Conservation (phyloP, 345 rosid genomes). For the Turritis glabra region DNA sequence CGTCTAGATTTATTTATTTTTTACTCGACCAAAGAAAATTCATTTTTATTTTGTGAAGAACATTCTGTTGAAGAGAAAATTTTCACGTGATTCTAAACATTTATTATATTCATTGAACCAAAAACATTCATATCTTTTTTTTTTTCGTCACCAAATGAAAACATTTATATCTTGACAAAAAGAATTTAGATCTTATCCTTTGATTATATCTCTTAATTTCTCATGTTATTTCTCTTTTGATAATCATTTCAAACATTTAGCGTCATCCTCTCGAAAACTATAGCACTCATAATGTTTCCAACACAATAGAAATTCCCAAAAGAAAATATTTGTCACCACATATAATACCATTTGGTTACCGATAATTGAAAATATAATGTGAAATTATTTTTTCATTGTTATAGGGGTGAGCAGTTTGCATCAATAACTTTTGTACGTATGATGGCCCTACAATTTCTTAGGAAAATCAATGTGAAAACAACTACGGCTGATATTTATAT, state of each 20-base stretch:
- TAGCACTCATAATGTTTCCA: neutral
- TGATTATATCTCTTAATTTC: neutral
- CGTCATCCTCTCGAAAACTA: neutral
- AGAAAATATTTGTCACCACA: neutral
- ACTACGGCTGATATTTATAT: constrained; percentile 5
- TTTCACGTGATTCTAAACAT: constrained; percentile 4
- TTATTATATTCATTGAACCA: constrained; percentile 2
- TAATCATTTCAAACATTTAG: constrained; percentile 1
- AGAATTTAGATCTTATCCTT: constrained; percentile 6
- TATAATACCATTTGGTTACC: neutral
- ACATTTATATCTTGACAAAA: too few relatives aligned
- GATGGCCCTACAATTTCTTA: constrained; percentile 37
- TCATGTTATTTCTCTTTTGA: neutral
- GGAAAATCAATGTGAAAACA: constrained; percentile 32
- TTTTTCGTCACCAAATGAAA: neutral
- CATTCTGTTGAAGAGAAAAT: neutral
- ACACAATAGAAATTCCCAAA: neutral
- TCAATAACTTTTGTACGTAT: constrained; percentile 35
- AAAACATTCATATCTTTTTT: neutral
- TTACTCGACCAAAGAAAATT: neutral
- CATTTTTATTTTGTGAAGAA: neutral
- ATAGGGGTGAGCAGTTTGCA: constrained; percentile 23
- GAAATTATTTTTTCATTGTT: neutral
- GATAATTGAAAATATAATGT: neutral
- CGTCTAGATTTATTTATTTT: neutral